These are phyloP conservation scores for Pichia exigua DNA, from an alignment of 805 yeast species.

Conservation along the genomic window DNA sequence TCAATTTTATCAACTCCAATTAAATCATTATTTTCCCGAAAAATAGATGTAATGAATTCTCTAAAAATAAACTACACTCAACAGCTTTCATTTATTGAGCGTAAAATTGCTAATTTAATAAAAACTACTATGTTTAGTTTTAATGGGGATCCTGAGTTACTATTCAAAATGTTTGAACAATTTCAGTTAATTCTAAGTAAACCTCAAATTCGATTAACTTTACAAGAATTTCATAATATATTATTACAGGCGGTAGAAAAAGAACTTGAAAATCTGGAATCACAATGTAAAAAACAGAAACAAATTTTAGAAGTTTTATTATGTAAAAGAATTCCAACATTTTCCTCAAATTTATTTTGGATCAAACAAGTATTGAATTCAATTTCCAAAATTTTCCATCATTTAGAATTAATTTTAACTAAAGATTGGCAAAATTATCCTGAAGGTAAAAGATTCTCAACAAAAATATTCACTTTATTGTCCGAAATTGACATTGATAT, in stretches of 20 bases:
- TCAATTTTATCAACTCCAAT: neutral
- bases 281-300: conserved; percentile 26
- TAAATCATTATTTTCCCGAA: neutral
- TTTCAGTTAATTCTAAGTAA: conserved; percentile 43
- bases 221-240: conserved; percentile 50
- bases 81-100: conserved; percentile 39
- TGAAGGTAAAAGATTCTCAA: conserved; percentile 57
- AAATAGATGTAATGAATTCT: neutral
- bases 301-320: conserved; percentile 29
- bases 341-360: conserved; percentile 43
- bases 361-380: conserved; percentile 42
- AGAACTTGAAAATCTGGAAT: conserved; percentile 39
- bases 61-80: conserved; percentile 30
- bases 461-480: conserved; percentile 40
- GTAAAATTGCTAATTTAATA: conserved; percentile 34
- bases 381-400: conserved; percentile 32
- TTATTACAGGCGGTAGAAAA: conserved; percentile 40
- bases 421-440: conserved; percentile 52
- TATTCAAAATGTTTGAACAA: conserved; percentile 43
- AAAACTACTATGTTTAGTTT: conserved; percentile 33
- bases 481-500: conserved; percentile 37
- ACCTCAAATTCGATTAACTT: conserved; percentile 48
- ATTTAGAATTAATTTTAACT: conserved; percentile 49
- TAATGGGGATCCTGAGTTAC: conserved; percentile 33
- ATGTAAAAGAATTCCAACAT: conserved; percentile 40